These are phyloP conservation scores for Colletotrichum sp. DNA, from an alignment of 2,329 filamentous ascomycete genomes.

Conservation along the genomic window DNA sequence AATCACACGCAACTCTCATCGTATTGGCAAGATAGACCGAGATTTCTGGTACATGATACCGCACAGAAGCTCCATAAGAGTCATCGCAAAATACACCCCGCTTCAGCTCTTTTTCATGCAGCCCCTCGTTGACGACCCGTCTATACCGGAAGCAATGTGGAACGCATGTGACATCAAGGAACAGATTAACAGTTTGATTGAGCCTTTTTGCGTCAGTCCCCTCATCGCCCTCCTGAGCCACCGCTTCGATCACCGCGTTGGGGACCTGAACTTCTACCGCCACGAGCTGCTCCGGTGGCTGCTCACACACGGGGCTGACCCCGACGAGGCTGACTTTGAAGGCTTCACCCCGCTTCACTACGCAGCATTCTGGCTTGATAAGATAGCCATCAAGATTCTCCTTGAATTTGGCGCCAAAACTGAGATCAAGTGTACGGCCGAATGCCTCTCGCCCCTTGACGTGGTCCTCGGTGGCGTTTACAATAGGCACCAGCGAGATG, in stretches of 20 bases:
- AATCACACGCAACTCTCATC: not conserved
- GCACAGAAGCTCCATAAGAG: not conserved
- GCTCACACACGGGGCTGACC: not conserved
- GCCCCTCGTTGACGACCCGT: not conserved
- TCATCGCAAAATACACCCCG: not conserved
- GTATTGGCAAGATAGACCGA: not conserved
- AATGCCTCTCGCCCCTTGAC: not conserved
- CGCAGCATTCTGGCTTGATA: constrained; percentile 10
- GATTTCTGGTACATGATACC: not conserved
- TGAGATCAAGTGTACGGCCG: not conserved
- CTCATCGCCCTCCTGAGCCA: constrained; percentile 1
- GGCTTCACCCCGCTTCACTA: constrained; percentile 7
- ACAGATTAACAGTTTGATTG: not conserved
- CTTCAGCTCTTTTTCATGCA: constrained; percentile 8
- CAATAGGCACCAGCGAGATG: not conserved
- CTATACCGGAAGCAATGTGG: not conserved
- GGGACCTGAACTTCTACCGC: not conserved
- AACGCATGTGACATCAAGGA: not conserved
- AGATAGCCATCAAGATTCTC: not conserved
- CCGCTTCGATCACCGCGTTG: not conserved
- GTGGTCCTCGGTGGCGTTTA: not conserved
- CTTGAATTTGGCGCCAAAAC: not conserved
- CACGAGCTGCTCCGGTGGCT: constrained; percentile 3
- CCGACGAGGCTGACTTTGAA: not conserved
- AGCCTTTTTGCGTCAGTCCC: not conserved